phyloP scores from a whole-genome alignment of 331 rosid genomes.

The Erythrophleum ivorense region DNA sequence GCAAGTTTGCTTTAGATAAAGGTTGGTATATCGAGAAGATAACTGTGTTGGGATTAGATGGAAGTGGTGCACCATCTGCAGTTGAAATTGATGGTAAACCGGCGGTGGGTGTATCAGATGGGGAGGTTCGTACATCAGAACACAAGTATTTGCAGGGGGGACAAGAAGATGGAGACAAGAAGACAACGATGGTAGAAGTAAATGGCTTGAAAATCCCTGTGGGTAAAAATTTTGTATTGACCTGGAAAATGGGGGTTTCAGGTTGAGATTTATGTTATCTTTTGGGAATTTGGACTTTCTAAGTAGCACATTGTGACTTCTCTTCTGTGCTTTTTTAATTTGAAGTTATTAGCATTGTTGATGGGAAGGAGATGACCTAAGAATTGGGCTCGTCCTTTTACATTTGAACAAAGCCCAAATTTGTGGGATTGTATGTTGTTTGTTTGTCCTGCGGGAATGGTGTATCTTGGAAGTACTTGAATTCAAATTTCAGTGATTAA shows the following conservation, averaged over 20 bases:
- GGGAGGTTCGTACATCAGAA: background rate
- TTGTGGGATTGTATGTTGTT: slow-evolving; percentile 43
- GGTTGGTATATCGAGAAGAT: slow-evolving; percentile 75
- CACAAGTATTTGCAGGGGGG: slow-evolving; percentile 10
- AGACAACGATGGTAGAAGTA: slow-evolving; percentile 67
- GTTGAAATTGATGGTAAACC: slow-evolving; percentile 39
- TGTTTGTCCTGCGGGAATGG: slow-evolving; percentile 1
- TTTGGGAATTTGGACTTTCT: background rate
- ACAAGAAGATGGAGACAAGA: slow-evolving; percentile 51
- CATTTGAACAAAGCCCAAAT: slow-evolving; percentile 41
- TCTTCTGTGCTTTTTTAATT: background rate
- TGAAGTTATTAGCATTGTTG: slow-evolving; percentile 35
- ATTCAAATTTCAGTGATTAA: background rate
- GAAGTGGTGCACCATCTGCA: slow-evolving; percentile 48
- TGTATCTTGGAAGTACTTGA: background rate
- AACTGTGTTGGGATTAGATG: slow-evolving; percentile 73
- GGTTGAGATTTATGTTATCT: background rate
- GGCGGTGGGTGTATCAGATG: background rate
- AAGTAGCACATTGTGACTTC: background rate
- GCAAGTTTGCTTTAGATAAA: slow-evolving; percentile 73
- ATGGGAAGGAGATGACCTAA: slow-evolving; percentile 60
- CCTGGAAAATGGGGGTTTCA: slow-evolving; percentile 76
- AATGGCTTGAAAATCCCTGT: slow-evolving; percentile 66
- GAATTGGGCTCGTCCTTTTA: slow-evolving; percentile 56
- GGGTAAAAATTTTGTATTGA: slow-evolving; percentile 78